Evolutionary conservation across 345 rosid species (phyloP).

Genomic region (Excoecaria cochinchinensis): DNA sequence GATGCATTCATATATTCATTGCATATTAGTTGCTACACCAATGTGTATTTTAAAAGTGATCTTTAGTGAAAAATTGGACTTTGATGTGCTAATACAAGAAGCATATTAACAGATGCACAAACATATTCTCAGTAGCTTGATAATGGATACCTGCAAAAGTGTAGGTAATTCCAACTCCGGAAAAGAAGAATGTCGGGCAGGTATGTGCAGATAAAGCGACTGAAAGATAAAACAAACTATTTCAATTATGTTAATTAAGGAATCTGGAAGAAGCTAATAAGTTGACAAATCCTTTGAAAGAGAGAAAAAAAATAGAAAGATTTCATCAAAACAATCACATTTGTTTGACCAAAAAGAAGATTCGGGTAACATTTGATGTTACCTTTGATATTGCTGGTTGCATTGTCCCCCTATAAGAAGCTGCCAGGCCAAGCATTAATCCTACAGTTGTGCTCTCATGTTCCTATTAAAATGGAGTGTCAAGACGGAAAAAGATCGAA

Average conservation of each 20-base stretch:
- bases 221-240: conserved; percentile 34
- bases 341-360: conserved; percentile 7
- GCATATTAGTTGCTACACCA: not conserved
- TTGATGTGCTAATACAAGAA: not conserved
- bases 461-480: conserved; percentile 45
- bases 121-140: conserved; percentile 7
- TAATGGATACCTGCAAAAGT: conserved; percentile 65
- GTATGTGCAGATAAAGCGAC: conserved; percentile 88
- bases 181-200: conserved; percentile 77
- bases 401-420: conserved; percentile 92
- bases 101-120: not conserved
- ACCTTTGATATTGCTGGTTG: conserved; percentile 92
- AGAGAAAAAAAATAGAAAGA: not conserved
- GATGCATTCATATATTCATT: not conserved
- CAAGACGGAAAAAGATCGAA: conserved; percentile 2
- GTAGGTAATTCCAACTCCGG: conserved; percentile 91
- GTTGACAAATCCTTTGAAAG: not conserved
- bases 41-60: not conserved
- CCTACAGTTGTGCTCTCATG: conserved; percentile 95
- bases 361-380: not conserved
- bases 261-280: not conserved
- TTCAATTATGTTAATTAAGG: conserved; percentile 19
- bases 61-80: not conserved
- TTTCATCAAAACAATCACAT: not conserved
- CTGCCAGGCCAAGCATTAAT: conserved; percentile 94